These are phyloP conservation scores for Davidsoniella eucalypti DNA, from an alignment of 2,329 filamentous ascomycete genomes.

Conservation along the genomic window DNA sequence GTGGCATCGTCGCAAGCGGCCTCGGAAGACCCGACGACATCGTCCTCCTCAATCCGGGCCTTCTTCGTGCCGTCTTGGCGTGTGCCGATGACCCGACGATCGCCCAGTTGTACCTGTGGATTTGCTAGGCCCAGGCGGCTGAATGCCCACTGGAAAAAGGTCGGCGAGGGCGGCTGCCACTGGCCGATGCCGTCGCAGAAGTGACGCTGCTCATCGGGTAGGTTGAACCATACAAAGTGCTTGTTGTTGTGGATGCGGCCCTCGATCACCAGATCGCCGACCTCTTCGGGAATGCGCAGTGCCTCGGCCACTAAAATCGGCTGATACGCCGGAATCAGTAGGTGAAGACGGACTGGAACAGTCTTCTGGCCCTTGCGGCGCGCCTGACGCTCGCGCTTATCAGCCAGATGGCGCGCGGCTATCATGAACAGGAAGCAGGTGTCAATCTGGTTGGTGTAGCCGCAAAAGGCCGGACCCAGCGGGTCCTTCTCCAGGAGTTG, in stretches of 20 bases:
- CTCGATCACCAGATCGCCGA: slow-evolving; percentile 24
- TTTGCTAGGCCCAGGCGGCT: slow-evolving; percentile 18
- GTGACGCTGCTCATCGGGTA: slow-evolving; percentile 21
- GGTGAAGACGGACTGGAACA: slow-evolving; percentile 20
- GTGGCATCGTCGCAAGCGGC: slow-evolving; percentile 7
- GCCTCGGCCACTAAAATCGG: slow-evolving; percentile 23
- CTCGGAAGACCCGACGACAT: slow-evolving; percentile 5
- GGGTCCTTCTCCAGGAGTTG: slow-evolving; percentile 21
- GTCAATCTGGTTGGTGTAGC: slow-evolving; percentile 26
- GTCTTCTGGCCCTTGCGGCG: slow-evolving; percentile 15
- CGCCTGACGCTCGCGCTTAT: slow-evolving; percentile 16
- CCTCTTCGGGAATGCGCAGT: slow-evolving; percentile 21
- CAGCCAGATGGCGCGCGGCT: slow-evolving; percentile 18
- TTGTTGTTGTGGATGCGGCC: slow-evolving; percentile 24
- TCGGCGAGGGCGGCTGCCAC: slow-evolving; percentile 18
- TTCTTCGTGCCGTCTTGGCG: slow-evolving; percentile 13
- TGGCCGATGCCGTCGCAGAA: slow-evolving; percentile 21
- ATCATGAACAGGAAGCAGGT: slow-evolving; percentile 26
- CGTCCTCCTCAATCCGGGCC: slow-evolving; percentile 10
- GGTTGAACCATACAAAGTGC: slow-evolving; percentile 23
- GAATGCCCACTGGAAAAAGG: slow-evolving; percentile 18
- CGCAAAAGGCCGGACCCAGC: slow-evolving; percentile 22
- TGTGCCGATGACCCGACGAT: slow-evolving; percentile 18
- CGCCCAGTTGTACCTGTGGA: slow-evolving; percentile 13
- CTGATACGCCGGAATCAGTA: slow-evolving; percentile 25